phyloP scores from a whole-genome alignment of 768 basidiomycete genomes.

The Chlorophyllum brunneum region DNA sequence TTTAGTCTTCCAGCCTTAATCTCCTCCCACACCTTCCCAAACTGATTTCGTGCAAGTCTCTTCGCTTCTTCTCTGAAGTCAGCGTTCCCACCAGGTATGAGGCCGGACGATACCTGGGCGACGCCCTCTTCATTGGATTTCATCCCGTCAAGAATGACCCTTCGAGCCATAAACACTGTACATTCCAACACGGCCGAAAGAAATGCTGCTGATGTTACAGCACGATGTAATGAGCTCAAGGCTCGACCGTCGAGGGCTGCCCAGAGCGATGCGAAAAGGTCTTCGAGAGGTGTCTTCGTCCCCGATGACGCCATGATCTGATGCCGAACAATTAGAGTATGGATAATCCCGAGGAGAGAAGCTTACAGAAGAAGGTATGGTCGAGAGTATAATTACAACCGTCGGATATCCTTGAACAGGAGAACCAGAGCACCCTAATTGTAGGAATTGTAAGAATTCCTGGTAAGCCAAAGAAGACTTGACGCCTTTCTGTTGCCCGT shows the following conservation, averaged over 20 bases:
- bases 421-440: slow-evolving; percentile 74
- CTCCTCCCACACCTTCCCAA: slow-evolving; percentile 46
- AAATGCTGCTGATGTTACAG: slow-evolving; percentile 58
- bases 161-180: slow-evolving; percentile 37
- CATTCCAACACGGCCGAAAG: slow-evolving; percentile 70
- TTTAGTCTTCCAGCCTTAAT: slow-evolving; percentile 40
- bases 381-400: slow-evolving; percentile 76
- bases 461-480: slow-evolving; percentile 45
- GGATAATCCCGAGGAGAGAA: background rate
- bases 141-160: slow-evolving; percentile 7
- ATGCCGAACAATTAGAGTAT: background rate
- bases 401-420: slow-evolving; percentile 80
- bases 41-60: slow-evolving; percentile 40
- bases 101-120: background rate
- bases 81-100: background rate
- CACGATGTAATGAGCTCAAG: slow-evolving; percentile 52
- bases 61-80: slow-evolving; percentile 2
- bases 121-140: background rate
- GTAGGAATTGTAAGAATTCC: slow-evolving; percentile 78
- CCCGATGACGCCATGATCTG: slow-evolving; percentile 27
- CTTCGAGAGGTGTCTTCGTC: slow-evolving; percentile 29
- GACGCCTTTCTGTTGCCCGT: background rate
- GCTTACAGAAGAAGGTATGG: slow-evolving; percentile 66
- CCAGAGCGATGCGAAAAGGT: slow-evolving; percentile 80
- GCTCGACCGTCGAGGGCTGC: slow-evolving; percentile 69